Evolutionary conservation across 768 basidiomycete genomes (phyloP).

Genomic region (Suillus ampliporus): DNA sequence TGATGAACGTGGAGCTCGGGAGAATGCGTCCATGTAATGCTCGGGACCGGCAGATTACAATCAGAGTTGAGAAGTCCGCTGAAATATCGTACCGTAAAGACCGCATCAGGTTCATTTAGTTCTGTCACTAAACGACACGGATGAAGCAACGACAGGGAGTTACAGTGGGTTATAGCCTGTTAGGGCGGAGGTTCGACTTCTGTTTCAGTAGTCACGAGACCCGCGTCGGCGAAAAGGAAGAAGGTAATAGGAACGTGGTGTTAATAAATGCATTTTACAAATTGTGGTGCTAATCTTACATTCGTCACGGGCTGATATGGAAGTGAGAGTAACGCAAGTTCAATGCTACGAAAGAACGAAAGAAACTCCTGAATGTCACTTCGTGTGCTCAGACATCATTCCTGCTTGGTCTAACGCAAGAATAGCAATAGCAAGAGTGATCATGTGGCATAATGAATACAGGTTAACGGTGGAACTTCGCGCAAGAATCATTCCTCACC

Average conservation of each 20-base stretch:
- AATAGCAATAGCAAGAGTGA: background rate
- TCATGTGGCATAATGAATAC: background rate
- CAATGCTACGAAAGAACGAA: background rate
- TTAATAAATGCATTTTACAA: background rate
- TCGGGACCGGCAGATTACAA: too few species aligned
- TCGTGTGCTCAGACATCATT: background rate
- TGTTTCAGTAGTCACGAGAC: background rate
- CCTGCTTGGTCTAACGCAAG: background rate
- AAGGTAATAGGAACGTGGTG: background rate
- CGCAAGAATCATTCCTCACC: constrained; percentile 16
- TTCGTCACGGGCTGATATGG: background rate
- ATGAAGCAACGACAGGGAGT: background rate
- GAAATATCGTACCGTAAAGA: too few species aligned
- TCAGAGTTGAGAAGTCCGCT: background rate
- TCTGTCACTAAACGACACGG: background rate
- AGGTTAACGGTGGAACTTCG: background rate
- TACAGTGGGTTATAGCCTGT: background rate
- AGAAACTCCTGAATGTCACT: too few species aligned
- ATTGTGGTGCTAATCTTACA: background rate
- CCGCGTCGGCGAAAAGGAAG: background rate
- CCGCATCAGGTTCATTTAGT: too few species aligned
- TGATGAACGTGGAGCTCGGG: too few species aligned
- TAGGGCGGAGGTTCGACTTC: background rate
- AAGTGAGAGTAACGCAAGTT: background rate
- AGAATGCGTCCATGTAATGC: too few species aligned